These are phyloP conservation scores for Pleurotus ostreatus DNA, from an alignment of 768 basidiomycete genomes.

Conservation along the genomic window DNA sequence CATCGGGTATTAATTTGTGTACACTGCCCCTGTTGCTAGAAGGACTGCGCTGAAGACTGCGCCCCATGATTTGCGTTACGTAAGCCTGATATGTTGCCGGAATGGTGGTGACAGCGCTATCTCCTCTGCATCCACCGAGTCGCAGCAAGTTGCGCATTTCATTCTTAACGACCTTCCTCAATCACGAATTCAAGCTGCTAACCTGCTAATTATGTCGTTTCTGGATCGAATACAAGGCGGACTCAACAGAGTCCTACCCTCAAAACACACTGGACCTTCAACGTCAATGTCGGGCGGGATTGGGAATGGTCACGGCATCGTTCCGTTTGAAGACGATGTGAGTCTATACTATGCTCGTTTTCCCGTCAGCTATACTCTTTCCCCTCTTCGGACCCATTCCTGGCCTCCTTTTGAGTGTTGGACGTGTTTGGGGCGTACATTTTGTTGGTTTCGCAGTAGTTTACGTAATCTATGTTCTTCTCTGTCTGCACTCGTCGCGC, in stretches of 20 bases:
- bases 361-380: not conserved
- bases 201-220: conserved; percentile 40
- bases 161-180: not conserved
- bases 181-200: not conserved
- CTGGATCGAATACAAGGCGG: conserved; percentile 55
- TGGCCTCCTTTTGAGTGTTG: conserved; percentile 1
- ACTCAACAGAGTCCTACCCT: conserved; percentile 42
- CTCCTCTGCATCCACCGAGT: not conserved
- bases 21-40: not conserved
- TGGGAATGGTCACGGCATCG: conserved; percentile 55
- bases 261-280: conserved; percentile 31
- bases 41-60: not conserved
- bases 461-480: conserved; percentile 48
- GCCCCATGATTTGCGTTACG: not conserved
- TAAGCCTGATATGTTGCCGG: not conserved
- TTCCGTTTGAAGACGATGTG: conserved; percentile 70
- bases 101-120: not conserved
- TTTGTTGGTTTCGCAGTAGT: conserved; percentile 8
- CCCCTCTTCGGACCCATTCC: conserved; percentile 14
- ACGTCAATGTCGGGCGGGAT: conserved; percentile 49
- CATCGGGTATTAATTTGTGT: not conserved
- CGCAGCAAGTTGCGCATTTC: no score
- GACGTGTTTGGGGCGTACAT: conserved; percentile 6
- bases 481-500: conserved; percentile 31
- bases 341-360: conserved; percentile 26